A percentile compares a stretch with the other conserved stretches of the same genome.
Evolutionary conservation across 352 stramenopile genomes (phyloP).

Genomic region (Pythium chondricola): DNA sequence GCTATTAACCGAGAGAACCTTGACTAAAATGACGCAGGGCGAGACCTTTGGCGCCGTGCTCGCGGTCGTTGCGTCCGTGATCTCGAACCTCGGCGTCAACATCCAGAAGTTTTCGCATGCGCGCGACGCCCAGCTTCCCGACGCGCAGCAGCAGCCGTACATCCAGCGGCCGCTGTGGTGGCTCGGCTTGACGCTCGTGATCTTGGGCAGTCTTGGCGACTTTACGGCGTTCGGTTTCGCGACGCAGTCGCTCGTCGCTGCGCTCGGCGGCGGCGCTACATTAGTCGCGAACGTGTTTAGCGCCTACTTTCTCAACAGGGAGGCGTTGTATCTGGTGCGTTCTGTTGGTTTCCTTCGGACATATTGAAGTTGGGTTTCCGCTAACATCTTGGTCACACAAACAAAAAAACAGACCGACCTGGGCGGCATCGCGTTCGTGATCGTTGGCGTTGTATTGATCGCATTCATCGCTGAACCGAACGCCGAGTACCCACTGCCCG

Average conservation of each 20-base stretch:
- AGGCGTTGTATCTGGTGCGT: constrained; percentile 59
- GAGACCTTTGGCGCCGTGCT: constrained; percentile 80
- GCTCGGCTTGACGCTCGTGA: constrained; percentile 70
- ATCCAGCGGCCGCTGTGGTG: constrained; percentile 85
- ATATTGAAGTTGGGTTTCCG: neutral
- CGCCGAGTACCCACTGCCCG: constrained; percentile 77
- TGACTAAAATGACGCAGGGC: constrained; percentile 69
- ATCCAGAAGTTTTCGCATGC: constrained; percentile 87
- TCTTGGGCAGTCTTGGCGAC: constrained; percentile 80
- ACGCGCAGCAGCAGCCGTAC: constrained; percentile 60
- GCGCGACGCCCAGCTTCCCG: constrained; percentile 37
- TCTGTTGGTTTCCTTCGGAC: neutral
- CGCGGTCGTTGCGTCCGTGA: constrained; percentile 68
- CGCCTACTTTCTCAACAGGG: constrained; percentile 79
- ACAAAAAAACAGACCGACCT: constrained; percentile 50
- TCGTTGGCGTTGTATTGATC: constrained; percentile 82
- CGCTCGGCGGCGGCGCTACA: constrained; percentile 78
- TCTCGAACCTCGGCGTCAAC: constrained; percentile 89
- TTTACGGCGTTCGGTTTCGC: constrained; percentile 88
- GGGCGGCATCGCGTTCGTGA: constrained; percentile 80
- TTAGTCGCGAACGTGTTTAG: constrained; percentile 86
- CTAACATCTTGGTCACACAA: neutral
- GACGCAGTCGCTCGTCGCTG: constrained; percentile 84
- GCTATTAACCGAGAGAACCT: no score
- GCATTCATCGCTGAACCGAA: constrained; percentile 82